Evolutionary conservation across 73 alveolate genomes (phyloP).

Genomic region (Tetrahymena borealis): DNA sequence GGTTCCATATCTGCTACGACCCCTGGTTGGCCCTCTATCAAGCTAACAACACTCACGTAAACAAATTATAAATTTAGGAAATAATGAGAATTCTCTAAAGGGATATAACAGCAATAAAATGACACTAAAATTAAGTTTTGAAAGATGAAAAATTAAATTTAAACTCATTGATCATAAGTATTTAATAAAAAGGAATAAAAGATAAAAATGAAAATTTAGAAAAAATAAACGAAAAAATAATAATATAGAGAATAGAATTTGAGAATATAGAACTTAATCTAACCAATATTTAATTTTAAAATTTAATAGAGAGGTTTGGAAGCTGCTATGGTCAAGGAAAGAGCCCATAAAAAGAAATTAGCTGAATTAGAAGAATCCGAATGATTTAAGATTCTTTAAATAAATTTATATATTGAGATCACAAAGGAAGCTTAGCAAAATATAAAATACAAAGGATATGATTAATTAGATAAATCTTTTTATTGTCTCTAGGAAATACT

Average conservation of each 20-base stretch:
- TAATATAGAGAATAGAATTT: no score
- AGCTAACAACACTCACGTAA: background rate
- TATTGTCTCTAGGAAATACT: background rate
- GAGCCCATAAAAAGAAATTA: background rate
- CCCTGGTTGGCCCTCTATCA: background rate
- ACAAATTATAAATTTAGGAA: background rate
- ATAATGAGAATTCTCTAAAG: background rate
- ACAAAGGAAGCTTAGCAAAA: background rate
- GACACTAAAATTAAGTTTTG: no score
- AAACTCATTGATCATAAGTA: no score
- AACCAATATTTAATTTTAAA: background rate
- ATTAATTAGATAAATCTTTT: background rate
- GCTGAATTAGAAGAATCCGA: background rate
- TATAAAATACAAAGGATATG: background rate
- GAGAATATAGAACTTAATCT: background rate
- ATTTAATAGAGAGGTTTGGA: background rate
- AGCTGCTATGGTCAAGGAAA: background rate
- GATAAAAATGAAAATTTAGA: no score
- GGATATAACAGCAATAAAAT: no score
- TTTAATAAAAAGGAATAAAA: no score
- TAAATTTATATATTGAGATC: background rate
- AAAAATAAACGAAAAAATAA: no score
- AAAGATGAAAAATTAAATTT: no score
- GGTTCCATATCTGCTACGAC: conserved; percentile 1
- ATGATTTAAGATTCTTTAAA: background rate